These are phyloP conservation scores for Juglanconis oblonga DNA, from an alignment of 2,329 filamentous ascomycete genomes.

Conservation along the genomic window DNA sequence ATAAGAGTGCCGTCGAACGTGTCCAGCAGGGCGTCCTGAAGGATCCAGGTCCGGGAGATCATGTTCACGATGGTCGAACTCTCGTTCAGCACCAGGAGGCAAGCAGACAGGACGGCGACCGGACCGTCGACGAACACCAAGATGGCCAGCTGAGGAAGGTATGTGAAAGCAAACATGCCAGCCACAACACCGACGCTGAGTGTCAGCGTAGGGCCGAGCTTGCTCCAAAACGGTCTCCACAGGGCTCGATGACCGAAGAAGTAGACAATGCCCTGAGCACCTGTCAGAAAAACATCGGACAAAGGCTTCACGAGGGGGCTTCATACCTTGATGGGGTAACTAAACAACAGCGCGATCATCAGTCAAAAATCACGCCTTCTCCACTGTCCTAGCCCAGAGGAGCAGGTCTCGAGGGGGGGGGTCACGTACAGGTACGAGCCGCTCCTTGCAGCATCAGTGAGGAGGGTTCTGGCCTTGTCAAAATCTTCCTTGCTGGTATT, in stretches of 20 bases:
- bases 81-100: slow-evolving; percentile 64
- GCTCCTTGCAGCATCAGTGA: slow-evolving; percentile 69
- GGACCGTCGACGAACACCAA: slow-evolving; percentile 84
- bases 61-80: slow-evolving; percentile 57
- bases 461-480: slow-evolving; percentile 59
- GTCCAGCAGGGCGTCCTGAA: slow-evolving; percentile 80
- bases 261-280: slow-evolving; percentile 55
- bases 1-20: slow-evolving; percentile 78
- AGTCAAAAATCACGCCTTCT: background rate
- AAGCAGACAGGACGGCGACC: slow-evolving; percentile 69
- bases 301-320: background rate
- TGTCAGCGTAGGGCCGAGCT: slow-evolving; percentile 59
- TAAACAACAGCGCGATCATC: background rate
- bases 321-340: slow-evolving; percentile 61
- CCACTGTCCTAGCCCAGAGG: background rate
- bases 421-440: slow-evolving; percentile 71
- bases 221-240: slow-evolving; percentile 57
- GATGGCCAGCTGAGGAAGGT: slow-evolving; percentile 78
- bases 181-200: slow-evolving; percentile 71
- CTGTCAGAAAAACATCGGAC: background rate
- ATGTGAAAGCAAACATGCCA: slow-evolving; percentile 85
- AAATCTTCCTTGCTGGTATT: slow-evolving; percentile 65
- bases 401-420: background rate
- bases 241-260: slow-evolving; percentile 53
- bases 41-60: slow-evolving; percentile 66